Base-by-base conservation (phyloP, 768 basidiomycete genomes). In the Amanita molliuscula region DNA sequence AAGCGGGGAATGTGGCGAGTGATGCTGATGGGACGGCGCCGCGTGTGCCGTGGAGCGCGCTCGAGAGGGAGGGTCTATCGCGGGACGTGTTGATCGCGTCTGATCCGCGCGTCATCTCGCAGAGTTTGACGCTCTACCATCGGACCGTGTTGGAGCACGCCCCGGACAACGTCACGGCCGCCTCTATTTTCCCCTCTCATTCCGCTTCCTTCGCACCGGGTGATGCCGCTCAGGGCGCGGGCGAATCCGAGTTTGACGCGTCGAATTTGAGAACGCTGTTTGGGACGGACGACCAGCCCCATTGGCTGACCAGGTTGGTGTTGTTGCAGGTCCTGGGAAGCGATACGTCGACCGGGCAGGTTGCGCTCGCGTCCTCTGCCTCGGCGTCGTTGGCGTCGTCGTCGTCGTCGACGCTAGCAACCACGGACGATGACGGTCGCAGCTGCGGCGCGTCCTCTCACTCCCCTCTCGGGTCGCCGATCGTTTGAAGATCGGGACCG, bases 231-330 rank as follows among this genome's bases (percentile, higher is more conserved):
- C 2, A 48, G 25, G 54, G 55, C 34, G 33, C 45, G 1, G 45
- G 52, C 8, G 53, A 48, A 11, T 44, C 36, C 15, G 51, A 52
- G 28, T 53, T 42, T 48, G 53, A 40, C 61, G 59, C 16, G 1
- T 44, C 23, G 28, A 51, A 28, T 15, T 56, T 59, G 18, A 50
- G 61, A 13, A 67, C 68, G 20, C 71, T 89, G 15, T 79, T 85
- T 54, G 87, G 88, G 6, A 82, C 67, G 51, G 82, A 85, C 25
- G 79, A 79, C 4, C 72, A 70, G 37, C 85, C 87, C 1, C 84
- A 92, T 60, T 92, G 88, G 88, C 67, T 91, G 36, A 91, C 89
- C 11, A 82, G 77, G 57, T 63, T 86, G 3, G 65, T 91, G 5
- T 62, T 92, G 1, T 61, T 82, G 38, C 87, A 88, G 59, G 75